Conservation (phyloP, 2,329 filamentous ascomycete genomes). For the Claviceps sorghi region DNA sequence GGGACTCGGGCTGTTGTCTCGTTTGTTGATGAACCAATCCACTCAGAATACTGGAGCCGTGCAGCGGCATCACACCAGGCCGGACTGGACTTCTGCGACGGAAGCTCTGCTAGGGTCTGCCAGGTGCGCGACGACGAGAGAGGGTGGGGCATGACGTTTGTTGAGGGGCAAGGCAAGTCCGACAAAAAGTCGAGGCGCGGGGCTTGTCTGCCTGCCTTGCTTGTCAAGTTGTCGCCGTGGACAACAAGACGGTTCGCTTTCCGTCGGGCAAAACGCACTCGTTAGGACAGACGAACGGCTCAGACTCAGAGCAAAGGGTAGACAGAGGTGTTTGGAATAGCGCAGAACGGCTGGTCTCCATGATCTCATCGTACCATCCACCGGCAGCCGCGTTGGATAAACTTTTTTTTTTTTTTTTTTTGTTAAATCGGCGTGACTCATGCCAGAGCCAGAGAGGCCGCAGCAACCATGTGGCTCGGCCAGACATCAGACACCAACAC, state of each 20-base stretch:
- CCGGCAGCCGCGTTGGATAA: neutral
- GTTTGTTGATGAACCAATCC: neutral
- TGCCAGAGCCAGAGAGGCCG: neutral
- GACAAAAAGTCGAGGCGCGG: slow-evolving; percentile 1
- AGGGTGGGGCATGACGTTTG: slow-evolving; percentile 19
- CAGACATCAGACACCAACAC: no score
- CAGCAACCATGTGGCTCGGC: no score
- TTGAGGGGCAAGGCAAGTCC: slow-evolving; percentile 7
- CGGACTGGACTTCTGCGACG: neutral
- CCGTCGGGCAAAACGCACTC: no score
- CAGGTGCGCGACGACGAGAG: neutral
- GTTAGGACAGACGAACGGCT: no score
- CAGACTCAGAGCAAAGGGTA: no score
- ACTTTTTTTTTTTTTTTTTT: no score
- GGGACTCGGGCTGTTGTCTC: slow-evolving; percentile 20
- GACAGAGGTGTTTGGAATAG: no score
- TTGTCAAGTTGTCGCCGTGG: no score
- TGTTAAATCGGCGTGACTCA: neutral
- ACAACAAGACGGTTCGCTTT: neutral
- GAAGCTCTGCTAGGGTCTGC: neutral
- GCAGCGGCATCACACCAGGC: no score
- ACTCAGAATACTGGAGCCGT: neutral
- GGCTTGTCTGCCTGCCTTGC: no score
- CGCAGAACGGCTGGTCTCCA: neutral
- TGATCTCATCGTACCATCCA: neutral